Conservation (phyloP, 2,329 filamentous ascomycete genomes). For the Ustulina deusta region DNA sequence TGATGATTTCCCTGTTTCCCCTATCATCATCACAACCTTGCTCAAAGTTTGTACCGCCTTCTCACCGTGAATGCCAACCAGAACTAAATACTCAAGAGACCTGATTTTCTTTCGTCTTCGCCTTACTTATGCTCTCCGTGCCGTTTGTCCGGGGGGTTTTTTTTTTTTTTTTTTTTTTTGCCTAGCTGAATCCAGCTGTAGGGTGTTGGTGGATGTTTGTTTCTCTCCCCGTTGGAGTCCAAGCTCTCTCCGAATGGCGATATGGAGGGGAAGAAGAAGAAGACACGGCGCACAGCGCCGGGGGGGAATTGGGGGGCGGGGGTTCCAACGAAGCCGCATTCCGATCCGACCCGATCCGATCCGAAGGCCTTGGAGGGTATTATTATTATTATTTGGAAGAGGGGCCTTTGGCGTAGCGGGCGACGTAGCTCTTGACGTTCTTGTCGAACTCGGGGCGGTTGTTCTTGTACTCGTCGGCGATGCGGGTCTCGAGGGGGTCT, state of each 20-base stretch:
- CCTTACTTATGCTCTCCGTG: neutral
- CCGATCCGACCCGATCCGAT: neutral
- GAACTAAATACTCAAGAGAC: neutral
- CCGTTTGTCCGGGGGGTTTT: neutral
- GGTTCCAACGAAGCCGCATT: neutral
- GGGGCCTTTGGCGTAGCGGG: conserved; percentile 72
- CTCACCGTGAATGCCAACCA: neutral
- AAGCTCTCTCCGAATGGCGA: neutral
- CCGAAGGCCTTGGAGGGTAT: neutral
- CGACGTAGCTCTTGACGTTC: conserved; percentile 79
- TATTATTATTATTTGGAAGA: neutral
- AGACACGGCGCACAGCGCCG: neutral
- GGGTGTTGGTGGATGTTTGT: too few species aligned
- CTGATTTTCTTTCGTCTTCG: neutral
- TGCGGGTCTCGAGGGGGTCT: conserved; percentile 86
- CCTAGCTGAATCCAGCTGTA: neutral
- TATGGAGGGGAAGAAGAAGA: neutral
- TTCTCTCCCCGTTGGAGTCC: neutral
- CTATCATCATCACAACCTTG: neutral
- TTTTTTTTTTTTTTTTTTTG: neutral
- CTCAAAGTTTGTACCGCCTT: neutral
- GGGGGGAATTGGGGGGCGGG: too few species aligned
- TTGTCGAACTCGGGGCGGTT: conserved; percentile 78
- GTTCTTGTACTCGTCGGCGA: conserved; percentile 84
- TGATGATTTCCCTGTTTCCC: too few species aligned